phyloP scores from a whole-genome alignment of 75 land plant genomes.

The Azolla pinnata region DNA sequence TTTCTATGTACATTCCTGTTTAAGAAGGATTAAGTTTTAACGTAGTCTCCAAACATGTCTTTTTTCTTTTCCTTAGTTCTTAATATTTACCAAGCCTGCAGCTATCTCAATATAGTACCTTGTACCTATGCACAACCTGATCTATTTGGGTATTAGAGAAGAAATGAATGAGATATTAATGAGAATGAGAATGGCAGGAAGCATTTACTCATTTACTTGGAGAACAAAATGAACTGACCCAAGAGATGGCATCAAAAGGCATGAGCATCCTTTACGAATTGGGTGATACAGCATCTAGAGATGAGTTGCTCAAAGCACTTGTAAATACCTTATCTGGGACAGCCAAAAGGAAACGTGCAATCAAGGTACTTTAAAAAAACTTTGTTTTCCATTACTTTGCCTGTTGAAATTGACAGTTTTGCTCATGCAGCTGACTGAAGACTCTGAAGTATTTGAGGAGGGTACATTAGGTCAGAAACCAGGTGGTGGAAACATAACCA shows the following conservation, averaged over 20 bases:
- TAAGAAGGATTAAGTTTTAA: too few species aligned
- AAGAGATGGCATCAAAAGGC: slow-evolving; percentile 95
- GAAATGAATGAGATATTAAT: not conserved
- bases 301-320: slow-evolving; percentile 75
- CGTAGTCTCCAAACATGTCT: too few species aligned
- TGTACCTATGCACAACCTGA: not conserved
- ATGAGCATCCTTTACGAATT: slow-evolving; percentile 98
- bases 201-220: slow-evolving; percentile 88
- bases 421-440: slow-evolving; percentile 61
- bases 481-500: slow-evolving; percentile 84
- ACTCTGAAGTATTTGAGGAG: slow-evolving; percentile 90
- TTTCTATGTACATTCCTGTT: too few species aligned
- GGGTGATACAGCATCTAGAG: slow-evolving; percentile 73
- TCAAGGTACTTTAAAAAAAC: slow-evolving; percentile 53
- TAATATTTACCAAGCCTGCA: too few species aligned
- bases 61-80: too few species aligned
- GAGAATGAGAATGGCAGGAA: slow-evolving; percentile 67
- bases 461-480: slow-evolving; percentile 71
- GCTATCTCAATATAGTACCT: too few species aligned
- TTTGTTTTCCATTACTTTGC: too few species aligned
- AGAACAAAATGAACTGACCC: slow-evolving; percentile 92
- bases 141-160: not conserved
- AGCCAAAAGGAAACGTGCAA: slow-evolving; percentile 80
- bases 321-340: slow-evolving; percentile 84
- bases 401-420: not conserved